These are phyloP conservation scores for Mariannaea sp. DNA, from an alignment of 2,329 filamentous ascomycete species.

Conservation along the genomic window DNA sequence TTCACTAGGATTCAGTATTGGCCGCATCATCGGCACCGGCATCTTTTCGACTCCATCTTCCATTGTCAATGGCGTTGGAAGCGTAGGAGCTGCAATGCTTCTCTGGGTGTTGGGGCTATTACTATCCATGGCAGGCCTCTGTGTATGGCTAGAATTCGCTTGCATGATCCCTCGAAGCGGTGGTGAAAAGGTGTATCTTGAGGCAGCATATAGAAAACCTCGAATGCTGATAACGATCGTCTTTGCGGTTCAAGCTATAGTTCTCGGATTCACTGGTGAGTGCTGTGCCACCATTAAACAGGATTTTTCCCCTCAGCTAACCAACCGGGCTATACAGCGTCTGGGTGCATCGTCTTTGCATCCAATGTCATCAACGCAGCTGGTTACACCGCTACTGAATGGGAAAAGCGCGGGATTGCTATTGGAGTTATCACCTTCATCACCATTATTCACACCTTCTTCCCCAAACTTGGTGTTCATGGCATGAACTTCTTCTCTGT, in stretches of 20 bases:
- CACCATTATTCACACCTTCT: slow-evolving; percentile 63
- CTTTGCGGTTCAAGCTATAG: slow-evolving; percentile 65
- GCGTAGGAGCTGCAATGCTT: slow-evolving; percentile 63
- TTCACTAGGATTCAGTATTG: background rate
- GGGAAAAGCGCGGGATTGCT: slow-evolving; percentile 49
- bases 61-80: slow-evolving; percentile 69
- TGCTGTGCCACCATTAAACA: slow-evolving; percentile 51
- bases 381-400: slow-evolving; percentile 54
- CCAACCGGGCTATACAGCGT: slow-evolving; percentile 72
- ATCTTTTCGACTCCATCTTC: slow-evolving; percentile 74
- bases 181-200: slow-evolving; percentile 72
- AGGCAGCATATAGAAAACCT: slow-evolving; percentile 68
- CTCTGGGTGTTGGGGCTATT: slow-evolving; percentile 68
- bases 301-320: slow-evolving; percentile 60
- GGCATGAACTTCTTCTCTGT: slow-evolving; percentile 55
- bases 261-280: background rate
- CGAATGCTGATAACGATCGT: slow-evolving; percentile 67
- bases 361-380: slow-evolving; percentile 60
- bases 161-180: slow-evolving; percentile 72
- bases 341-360: slow-evolving; percentile 44
- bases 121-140: slow-evolving; percentile 64
- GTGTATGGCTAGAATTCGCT: slow-evolving; percentile 68
- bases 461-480: slow-evolving; percentile 64
- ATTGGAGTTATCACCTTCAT: slow-evolving; percentile 59
- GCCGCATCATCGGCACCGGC: slow-evolving; percentile 68